Conservation (phyloP, 495 filamentous ascomycete species). For the Aspergillus sclerotiicarbonarius region DNA sequence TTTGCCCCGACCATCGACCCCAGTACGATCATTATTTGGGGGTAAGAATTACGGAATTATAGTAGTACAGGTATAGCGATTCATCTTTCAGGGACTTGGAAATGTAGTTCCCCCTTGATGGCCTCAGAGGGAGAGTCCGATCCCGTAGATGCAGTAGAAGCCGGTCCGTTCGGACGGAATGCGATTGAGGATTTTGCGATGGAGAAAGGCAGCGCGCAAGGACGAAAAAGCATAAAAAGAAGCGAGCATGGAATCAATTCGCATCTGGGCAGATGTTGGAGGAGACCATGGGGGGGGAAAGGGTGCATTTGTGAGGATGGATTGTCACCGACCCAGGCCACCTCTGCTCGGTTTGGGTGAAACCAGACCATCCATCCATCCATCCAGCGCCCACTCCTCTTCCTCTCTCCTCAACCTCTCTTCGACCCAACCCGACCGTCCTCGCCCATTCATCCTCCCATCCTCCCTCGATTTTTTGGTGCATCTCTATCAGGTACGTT, state of each 20-base stretch:
- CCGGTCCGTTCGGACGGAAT: constrained; percentile 7
- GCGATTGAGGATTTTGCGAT: constrained; percentile 20
- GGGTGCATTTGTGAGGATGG: constrained; percentile 8
- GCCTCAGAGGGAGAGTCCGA: not conserved
- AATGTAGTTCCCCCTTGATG: not conserved
- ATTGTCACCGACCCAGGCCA: constrained; percentile 40
- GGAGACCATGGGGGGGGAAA: constrained; percentile 23
- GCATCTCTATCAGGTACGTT: constrained; percentile 21
- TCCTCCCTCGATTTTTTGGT: constrained; percentile 13
- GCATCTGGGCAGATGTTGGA: not conserved
- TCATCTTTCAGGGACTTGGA: not conserved
- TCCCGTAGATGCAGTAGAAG: not conserved
- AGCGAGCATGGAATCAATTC: constrained; percentile 3
- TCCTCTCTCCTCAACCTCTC: constrained; percentile 17
- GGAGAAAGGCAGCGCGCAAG: constrained; percentile 11
- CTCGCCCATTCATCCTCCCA: constrained; percentile 10
- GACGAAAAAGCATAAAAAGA: constrained; percentile 2
- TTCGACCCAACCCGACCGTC: constrained; percentile 18
- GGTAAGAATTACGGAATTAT: not conserved
- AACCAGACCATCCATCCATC: constrained; percentile 24
- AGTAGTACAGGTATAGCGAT: not conserved
- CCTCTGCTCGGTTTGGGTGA: constrained; percentile 42
- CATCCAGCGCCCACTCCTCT: constrained; percentile 28
- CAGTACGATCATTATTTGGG: not conserved
- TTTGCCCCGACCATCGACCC: not conserved